phyloP scores from a whole-genome alignment of 768 basidiomycete genomes.

The Podaxis sp. region DNA sequence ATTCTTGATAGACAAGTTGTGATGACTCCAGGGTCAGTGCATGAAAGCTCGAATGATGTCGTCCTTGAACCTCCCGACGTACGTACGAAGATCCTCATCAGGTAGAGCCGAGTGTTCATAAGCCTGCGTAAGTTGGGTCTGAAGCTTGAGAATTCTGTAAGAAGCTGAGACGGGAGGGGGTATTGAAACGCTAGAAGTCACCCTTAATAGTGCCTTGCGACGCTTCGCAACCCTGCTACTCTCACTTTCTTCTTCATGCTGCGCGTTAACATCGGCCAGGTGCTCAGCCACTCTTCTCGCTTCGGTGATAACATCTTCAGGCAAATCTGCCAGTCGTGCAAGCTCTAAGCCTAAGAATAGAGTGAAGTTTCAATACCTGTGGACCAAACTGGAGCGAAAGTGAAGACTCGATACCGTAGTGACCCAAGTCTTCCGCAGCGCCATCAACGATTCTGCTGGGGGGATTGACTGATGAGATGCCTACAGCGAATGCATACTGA shows the following conservation, averaged over 20 bases:
- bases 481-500: conserved; percentile 23
- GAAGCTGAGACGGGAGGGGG: background rate
- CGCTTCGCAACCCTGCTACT: conserved; percentile 57
- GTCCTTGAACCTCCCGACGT: conserved; percentile 68
- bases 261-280: conserved; percentile 58
- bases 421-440: conserved; percentile 54
- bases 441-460: conserved; percentile 71
- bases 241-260: conserved; percentile 59
- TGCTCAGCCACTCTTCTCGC: conserved; percentile 58
- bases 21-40: background rate
- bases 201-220: conserved; percentile 69
- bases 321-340: conserved; percentile 85
- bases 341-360: conserved; percentile 73
- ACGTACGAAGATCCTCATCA: conserved; percentile 63
- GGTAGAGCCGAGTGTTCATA: conserved; percentile 73
- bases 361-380: background rate
- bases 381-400: background rate
- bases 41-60: conserved; percentile 62
- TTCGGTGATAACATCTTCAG: conserved; percentile 64
- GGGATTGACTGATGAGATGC: background rate
- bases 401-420: conserved; percentile 58
- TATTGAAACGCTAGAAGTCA: conserved; percentile 27
- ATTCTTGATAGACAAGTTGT: background rate
- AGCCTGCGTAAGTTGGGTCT: conserved; percentile 73
- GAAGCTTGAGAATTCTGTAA: conserved; percentile 44